These are phyloP conservation scores for Naegleria fowleri DNA, from an alignment of 208 protist genomes.

Conservation along the genomic window DNA sequence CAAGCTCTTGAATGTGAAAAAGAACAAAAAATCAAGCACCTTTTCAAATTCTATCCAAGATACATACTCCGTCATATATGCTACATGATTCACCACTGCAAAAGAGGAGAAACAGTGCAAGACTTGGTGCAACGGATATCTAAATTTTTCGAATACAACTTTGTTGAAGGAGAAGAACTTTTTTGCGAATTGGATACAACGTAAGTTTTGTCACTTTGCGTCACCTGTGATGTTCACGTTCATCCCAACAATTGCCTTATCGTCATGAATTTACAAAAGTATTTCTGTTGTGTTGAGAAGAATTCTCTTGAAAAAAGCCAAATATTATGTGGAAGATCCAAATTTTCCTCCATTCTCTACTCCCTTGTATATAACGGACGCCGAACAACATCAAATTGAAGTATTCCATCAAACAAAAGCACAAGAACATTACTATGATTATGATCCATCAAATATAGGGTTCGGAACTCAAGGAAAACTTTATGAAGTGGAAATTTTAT, in stretches of 20 bases:
- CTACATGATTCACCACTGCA: background rate
- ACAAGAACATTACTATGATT: background rate
- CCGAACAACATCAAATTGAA: background rate
- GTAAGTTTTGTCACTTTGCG: background rate
- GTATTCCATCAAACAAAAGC: conserved; percentile 10
- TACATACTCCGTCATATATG: background rate
- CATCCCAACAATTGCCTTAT: no score
- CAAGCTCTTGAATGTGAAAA: background rate
- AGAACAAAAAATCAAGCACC: background rate
- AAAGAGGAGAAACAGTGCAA: background rate
- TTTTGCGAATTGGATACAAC: background rate
- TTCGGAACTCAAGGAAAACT: background rate
- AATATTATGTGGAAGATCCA: background rate
- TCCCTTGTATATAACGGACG: background rate
- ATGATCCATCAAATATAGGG: background rate
- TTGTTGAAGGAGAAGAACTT: conserved; percentile 8
- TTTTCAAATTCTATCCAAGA: background rate
- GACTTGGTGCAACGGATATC: background rate
- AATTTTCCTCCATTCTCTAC: background rate
- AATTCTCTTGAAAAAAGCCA: background rate
- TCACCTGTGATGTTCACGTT: background rate
- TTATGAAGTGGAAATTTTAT: background rate
- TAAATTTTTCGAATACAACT: conserved; percentile 3
- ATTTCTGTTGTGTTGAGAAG: background rate
- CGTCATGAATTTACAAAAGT: background rate